Percentiles rank a stretch among this genome's conserved stretches.
phyloP scores from a whole-genome alignment of 768 basidiomycete genomes.

The Tulasnella sp. region DNA sequence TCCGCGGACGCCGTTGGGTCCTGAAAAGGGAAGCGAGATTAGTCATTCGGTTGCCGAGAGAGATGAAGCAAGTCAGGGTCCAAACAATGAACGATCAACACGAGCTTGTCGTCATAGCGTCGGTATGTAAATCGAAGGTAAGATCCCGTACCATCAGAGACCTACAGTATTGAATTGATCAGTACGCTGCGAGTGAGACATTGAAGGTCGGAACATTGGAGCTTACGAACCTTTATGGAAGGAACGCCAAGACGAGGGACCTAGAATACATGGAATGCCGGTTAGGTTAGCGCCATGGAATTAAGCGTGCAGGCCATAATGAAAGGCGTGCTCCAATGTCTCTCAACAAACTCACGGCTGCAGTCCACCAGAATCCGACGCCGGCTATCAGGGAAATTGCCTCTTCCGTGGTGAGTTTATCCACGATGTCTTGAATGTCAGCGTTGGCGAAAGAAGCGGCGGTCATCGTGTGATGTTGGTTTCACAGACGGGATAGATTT shows the following conservation, averaged over 20 bases:
- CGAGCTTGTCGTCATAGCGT: background rate
- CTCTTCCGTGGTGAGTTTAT: slow-evolving; percentile 71
- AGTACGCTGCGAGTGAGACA: no score
- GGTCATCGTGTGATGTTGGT: background rate
- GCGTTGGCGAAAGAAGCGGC: slow-evolving; percentile 28
- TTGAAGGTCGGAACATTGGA: slow-evolving; percentile 64
- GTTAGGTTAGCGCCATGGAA: background rate
- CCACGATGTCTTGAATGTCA: slow-evolving; percentile 61
- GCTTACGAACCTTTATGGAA: slow-evolving; percentile 59
- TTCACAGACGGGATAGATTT: background rate
- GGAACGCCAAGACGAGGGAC: slow-evolving; percentile 71
- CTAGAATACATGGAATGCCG: background rate
- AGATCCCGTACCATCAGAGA: slow-evolving; percentile 15
- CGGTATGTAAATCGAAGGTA: background rate
- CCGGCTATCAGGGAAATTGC: slow-evolving; percentile 73
- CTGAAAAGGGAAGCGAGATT: slow-evolving; percentile 40
- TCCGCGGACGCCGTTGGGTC: slow-evolving; percentile 62
- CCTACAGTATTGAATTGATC: slow-evolving; percentile 11
- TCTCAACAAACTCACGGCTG: slow-evolving; percentile 39
- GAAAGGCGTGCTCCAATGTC: background rate
- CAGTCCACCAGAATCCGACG: slow-evolving; percentile 50
- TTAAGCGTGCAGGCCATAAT: background rate
- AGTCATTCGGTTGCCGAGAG: no score
- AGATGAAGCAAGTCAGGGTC: no score
- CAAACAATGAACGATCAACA: no score